Base-by-base conservation (phyloP, 2,329 filamentous ascomycete genomes). In the Lasiodiplodia citricola region DNA sequence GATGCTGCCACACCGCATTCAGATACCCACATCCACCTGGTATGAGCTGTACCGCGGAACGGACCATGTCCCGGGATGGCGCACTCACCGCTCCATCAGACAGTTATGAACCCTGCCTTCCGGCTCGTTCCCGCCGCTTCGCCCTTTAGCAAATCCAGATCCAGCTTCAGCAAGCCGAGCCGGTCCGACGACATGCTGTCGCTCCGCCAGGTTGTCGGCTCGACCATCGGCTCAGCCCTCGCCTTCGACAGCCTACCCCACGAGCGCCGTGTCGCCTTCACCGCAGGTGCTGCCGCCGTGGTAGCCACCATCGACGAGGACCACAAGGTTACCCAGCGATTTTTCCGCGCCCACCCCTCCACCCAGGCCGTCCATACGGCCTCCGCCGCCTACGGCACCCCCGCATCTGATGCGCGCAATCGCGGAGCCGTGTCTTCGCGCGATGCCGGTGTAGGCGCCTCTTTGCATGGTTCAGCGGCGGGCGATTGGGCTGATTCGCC, bases 261-360 rank as follows among this genome's bases (percentile, higher is more conserved):
- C 14, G 90, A 87, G 66, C 83, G 83, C 68, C 85, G 85, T 63
- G 97, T 98, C 80, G 94, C 94, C 67, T 96, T 97, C 78, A 94
- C 94, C 71, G 95, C 96, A 10, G 96, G 96, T 67, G 96, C 94
- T 11, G 93, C 95, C 54, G 95, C 93, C n/a, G 93, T 99, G 0
- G 88, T 98, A 21, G 93, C 94, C 8, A 90, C 92, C 73, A 85
- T 97, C 65, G 88, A 93, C 71, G 87, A 89, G 64, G 85, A 92
- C 38, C 76, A 86, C 70, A 80, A 83, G 69, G 80, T 90, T 75
- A 87, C 87, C 1, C 95, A 98, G 78, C 91, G 93, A 70, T 98
- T 98, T 83, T 98, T 93, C 83, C 89, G 94, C 76, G 96, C 95
- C 51, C 88, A 92, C 38, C 94, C 94, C 13, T 85, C 85, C 11